Evolutionary conservation across 306 rosid species (phyloP), one percentile per base, ranked within the genome.

Genomic region (Cucurbita argyrosperma): DNA sequence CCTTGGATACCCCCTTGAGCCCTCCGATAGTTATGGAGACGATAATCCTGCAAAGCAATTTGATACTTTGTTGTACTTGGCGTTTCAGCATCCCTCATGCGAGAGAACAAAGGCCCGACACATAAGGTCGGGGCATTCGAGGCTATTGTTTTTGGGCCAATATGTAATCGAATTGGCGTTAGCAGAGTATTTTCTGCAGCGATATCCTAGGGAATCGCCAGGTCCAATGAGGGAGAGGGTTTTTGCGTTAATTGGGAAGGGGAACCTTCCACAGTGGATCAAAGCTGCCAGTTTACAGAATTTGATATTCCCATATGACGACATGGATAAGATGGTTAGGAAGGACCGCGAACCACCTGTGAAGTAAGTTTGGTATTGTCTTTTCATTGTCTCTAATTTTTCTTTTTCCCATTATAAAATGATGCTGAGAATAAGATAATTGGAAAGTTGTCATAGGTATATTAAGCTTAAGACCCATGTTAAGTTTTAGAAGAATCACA

Each of bases 161-260:
- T 91, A 83, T 82, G 97, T 89, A 76, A 83, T 94, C 35, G 96
- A 94, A 53, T 74, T 91, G 84, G 92, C 90, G 2, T 50, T 94
- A 23, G 90, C 89, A 0, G 99, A 94, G 84, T 88, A 74, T 39
- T 94, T 89, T 80, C 77, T 94, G 85, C 99, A 91, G 87, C 80
- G 96, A 77, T 94, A 91, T 85, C 99, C 99, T 21, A 89, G 92
- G 85, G 99, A 94, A 80, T 83, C 95, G 7, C 99, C 99, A 1
- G 97, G 95, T 75, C 99, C 99, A 0, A 91, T 94, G 97, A 88
- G 99, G 81, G 99, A 94, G 84, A 89, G 99, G 71, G 96, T 94
- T 74, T 91, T 72, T 68, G 97, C 72, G 39, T 79, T 91, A 75
- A 94, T 88, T 63, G 99, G 99, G 78, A 94, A 94, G 88, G 81